These are phyloP conservation scores for Epichloe sp. DNA, from an alignment of 2,329 filamentous ascomycete species.

Conservation along the genomic window DNA sequence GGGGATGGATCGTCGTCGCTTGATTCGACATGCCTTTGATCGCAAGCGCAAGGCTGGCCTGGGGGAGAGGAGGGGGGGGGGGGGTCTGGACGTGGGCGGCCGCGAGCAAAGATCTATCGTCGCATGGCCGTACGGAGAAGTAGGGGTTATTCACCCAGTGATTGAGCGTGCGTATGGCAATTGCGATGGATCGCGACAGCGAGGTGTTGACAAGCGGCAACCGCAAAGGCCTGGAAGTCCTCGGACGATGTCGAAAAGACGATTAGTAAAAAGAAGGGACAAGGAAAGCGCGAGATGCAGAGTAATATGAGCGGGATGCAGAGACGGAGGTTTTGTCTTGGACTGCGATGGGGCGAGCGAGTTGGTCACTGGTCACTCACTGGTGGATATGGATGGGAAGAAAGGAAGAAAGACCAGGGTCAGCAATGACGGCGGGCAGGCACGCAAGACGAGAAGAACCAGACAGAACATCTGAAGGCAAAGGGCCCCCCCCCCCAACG, in stretches of 20 bases:
- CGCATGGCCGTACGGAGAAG: conserved; percentile 5
- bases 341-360: neutral
- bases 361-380: neutral
- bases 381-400: neutral
- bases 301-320: neutral
- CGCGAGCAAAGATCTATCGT: conserved; percentile 7
- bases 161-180: neutral
- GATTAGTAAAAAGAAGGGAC: neutral
- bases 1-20: neutral
- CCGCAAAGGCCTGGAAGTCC: neutral
- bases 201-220: neutral
- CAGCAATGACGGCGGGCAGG: neutral
- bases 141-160: neutral
- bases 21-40: conserved; percentile 9
- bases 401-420: neutral
- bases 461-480: too few relatives aligned
- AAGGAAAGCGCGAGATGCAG: neutral
- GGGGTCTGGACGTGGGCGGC: neutral
- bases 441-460: neutral
- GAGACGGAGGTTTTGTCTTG: conserved; percentile 2
- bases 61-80: neutral
- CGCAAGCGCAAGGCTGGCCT: conserved; percentile 4
- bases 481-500: too few relatives aligned
- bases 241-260: neutral
- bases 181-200: neutral